Evolutionary conservation across 1,284 basidiomycete species (phyloP), one percentile per base, ranked within the genome.

Genomic region (Moesziomyces globuligerus): DNA sequence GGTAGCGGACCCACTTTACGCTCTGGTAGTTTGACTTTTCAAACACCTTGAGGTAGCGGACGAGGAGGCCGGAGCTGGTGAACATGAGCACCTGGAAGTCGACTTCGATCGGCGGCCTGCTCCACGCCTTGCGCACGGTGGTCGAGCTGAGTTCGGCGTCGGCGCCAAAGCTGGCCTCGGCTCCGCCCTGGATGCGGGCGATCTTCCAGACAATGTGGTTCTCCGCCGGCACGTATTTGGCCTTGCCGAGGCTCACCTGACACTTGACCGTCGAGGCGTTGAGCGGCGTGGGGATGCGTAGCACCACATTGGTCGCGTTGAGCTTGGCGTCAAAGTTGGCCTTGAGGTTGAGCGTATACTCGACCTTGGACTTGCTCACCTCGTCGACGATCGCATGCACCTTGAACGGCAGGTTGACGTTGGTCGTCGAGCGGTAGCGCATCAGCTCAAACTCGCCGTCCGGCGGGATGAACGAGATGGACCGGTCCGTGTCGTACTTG

Each of bases 51-150:
- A 99, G 84, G 87, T 97, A 99, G 44, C 95, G 88, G 17, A 99
- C 96, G 49, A 96, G 90, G 74, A 99, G 83, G 0, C 96, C 96
- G 8, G 94, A 97, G 6, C 94, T 88, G 0, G 95, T 98, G 84
- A 97, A 94, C 95, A 98, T 98, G 76, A 98, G 87, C 56, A 99
- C 95, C 85, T 94, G 89, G 84, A 99, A 98, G 84, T 98, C 94
- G 61, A 98, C 89, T 76, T 96, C 92, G 78, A 98, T 98, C 7
- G 96, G 96, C 10, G 96, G 95, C 46, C 95, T 87, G 10, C 93
- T 93, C 96, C 96, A 98, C 2, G 94, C 89, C 87, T 97, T 94
- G 4, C 65, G 45, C 40, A 91, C 89, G 57, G 88, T 88, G 0
- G 94, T 97, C 20, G 91, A 95, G 58, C 89, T 89, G 48, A 97